These are phyloP conservation scores for Candida andamanensis DNA, from an alignment of 805 yeast genomes.

Conservation along the genomic window DNA sequence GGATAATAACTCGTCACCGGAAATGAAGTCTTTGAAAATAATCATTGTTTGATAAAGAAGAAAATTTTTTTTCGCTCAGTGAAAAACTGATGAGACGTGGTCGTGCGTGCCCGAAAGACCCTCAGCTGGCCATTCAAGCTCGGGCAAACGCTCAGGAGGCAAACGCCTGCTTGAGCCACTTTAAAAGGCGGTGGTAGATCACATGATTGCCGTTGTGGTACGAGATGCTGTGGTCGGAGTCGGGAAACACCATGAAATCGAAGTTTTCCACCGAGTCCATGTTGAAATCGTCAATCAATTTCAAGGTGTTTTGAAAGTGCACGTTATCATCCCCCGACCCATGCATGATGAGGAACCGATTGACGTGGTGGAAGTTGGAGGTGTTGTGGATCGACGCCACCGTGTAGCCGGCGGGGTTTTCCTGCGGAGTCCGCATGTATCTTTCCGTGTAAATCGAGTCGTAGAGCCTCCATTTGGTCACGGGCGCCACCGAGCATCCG, in stretches of 20 bases:
- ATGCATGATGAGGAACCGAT: slow-evolving; percentile 82
- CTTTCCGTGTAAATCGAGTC: slow-evolving; percentile 94
- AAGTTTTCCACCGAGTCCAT: slow-evolving; percentile 55
- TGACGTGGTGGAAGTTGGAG: slow-evolving; percentile 47
- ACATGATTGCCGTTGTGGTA: slow-evolving; percentile 75
- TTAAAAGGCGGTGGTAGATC: slow-evolving; percentile 63
- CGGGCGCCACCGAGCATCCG: slow-evolving; percentile 97
- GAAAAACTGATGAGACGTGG: too few relatives aligned
- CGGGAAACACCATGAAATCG: slow-evolving; percentile 88
- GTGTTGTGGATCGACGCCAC: slow-evolving; percentile 52
- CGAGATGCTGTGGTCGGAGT: slow-evolving; percentile 79
- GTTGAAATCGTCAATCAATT: slow-evolving; percentile 66
- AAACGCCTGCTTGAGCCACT: slow-evolving; percentile 66
- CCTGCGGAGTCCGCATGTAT: slow-evolving; percentile 80
- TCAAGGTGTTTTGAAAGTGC: slow-evolving; percentile 84
- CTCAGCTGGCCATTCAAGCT: too few relatives aligned
- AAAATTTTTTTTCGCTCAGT: not conserved
- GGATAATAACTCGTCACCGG: slow-evolving; percentile 94
- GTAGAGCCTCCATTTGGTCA: slow-evolving; percentile 87
- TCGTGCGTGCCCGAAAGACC: slow-evolving; percentile 1
- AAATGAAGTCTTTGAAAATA: slow-evolving; percentile 65
- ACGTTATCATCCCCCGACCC: slow-evolving; percentile 98
- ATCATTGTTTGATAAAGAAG: slow-evolving; percentile 22
- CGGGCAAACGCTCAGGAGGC: too few relatives aligned
- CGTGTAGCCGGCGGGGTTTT: slow-evolving; percentile 60